Evolutionary conservation across 2,329 filamentous ascomycete species (phyloP), one percentile per base, ranked within the genome.

Genomic region (Epichloe baconii): DNA sequence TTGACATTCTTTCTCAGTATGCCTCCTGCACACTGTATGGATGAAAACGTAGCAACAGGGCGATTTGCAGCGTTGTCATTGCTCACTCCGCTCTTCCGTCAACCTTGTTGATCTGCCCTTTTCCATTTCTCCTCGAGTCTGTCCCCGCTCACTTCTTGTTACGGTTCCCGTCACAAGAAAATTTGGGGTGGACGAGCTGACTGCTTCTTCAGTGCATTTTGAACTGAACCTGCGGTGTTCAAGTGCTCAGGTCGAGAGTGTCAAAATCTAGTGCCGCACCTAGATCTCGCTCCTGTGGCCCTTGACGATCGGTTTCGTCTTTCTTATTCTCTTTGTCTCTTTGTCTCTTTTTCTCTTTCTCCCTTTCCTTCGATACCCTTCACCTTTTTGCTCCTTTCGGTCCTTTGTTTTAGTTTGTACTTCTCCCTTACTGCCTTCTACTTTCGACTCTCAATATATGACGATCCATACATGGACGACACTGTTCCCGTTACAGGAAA

Each of bases 401-500:
- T 23, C 19, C 10, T 12, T 3, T 42, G 14, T 17, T 43, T 17
- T 11, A 11, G 6, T 43, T n/a, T 14, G 19, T 23, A 2, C 1
- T 17, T 26, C 10, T 23, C 23, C 34, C 12, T 15, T 8, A 6
- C 47, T 11, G 31, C 14, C 14, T 6, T 19, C 15, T 3, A 26
- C 21, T 17, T 44, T 14, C 17, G 14, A 37, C 34, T 19, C 34
- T 14, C 8, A 11, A 26, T 37, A 49, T 31, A 26, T 26, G 40
- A 15, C 31, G 14, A 37, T 8, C 17, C 31, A 19, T 44, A 17
- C 34, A 49, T 23, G 19, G 17, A 21, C 12, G 19, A 26, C 17
- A 5, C 37, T 11, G 6, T 38, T 19, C 19, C 15, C 37, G 35
- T 56, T 61, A 57, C 60, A 58, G 60, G 59, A 67, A 60, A 62